phyloP scores from a whole-genome alignment of 805 yeast genomes.

The Osmozyma mogii region DNA sequence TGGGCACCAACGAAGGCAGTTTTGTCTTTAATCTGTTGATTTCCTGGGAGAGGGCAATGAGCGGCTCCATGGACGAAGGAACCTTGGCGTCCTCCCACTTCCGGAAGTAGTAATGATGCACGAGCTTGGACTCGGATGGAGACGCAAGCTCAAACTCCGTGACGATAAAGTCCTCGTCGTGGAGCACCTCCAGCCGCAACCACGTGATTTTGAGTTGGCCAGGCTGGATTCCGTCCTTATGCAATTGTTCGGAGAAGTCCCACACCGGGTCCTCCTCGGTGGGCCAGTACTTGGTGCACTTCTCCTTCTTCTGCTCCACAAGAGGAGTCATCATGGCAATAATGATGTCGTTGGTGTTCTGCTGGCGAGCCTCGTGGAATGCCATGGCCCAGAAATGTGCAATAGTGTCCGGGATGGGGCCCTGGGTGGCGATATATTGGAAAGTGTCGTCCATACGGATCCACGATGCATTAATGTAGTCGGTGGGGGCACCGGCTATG shows the following conservation, averaged over 20 bases:
- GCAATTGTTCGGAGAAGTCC: constrained; percentile 13
- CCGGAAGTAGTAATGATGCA: constrained; percentile 10
- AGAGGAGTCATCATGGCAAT: constrained; percentile 34
- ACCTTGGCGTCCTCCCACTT: constrained; percentile 12
- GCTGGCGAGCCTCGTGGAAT: constrained; percentile 22
- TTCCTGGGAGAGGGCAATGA: constrained; percentile 8
- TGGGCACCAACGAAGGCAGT: constrained; percentile 17
- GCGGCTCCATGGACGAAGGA: constrained; percentile 9
- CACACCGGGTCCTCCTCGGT: constrained; percentile 8
- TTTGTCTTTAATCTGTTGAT: constrained; percentile 2
- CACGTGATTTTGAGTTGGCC: constrained; percentile 10
- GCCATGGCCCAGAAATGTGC: constrained; percentile 74
- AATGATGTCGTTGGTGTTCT: constrained; percentile 18
- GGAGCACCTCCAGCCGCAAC: constrained; percentile 11
- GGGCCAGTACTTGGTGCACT: constrained; percentile 19
- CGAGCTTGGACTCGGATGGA: constrained; percentile 12
- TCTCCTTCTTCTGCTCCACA: constrained; percentile 9
- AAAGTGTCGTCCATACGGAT: constrained; percentile 14
- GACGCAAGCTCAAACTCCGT: constrained; percentile 20
- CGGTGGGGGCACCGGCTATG: constrained; percentile 7
- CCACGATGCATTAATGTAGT: constrained; percentile 35
- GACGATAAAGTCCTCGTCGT: constrained; percentile 16
- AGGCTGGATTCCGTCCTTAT: constrained; percentile 17
- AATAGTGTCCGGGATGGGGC: constrained; percentile 68
- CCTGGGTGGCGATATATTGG: constrained; percentile 80